Conservation (phyloP, 179 eudicot genomes). For the Heliamphora pulchella region DNA sequence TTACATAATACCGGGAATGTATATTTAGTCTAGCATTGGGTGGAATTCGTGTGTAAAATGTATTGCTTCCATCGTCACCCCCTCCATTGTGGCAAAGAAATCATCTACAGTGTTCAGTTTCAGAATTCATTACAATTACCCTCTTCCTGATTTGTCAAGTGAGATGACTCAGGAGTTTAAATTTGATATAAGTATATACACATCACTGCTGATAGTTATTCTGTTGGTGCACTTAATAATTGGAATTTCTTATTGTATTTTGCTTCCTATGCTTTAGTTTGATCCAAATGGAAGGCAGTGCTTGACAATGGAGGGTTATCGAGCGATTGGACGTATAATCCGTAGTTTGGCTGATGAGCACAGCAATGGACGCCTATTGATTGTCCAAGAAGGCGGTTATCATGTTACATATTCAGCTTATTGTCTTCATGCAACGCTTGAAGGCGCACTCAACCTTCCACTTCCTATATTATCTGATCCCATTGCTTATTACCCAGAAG, state of each 20-base stretch:
- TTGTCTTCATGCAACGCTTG: conserved; percentile 87
- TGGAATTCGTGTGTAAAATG: neutral
- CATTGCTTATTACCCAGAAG: conserved; percentile 73
- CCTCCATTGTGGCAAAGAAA: neutral
- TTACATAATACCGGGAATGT: neutral
- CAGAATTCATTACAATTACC: neutral
- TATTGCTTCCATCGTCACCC: neutral
- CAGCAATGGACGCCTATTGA: conserved; percentile 55
- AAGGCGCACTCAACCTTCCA: conserved; percentile 58
- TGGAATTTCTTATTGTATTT: neutral
- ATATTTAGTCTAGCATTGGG: neutral
- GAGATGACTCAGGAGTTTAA: neutral
- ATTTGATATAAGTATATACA: neutral
- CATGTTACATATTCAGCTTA: conserved; percentile 86
- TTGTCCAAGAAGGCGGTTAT: conserved; percentile 96
- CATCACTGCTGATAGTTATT: neutral
- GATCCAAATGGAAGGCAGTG: conserved; percentile 98
- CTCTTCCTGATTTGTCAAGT: neutral
- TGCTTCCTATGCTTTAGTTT: conserved; percentile 42
- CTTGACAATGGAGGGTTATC: conserved; percentile 88
- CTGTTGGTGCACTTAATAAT: neutral
- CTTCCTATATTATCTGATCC: conserved; percentile 65
- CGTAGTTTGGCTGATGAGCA: conserved; percentile 57
- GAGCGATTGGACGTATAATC: conserved; percentile 42
- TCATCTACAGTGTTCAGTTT: neutral